Evolutionary conservation across 169 alveolate species (phyloP).

Genomic region (Miamiensis avidus): DNA sequence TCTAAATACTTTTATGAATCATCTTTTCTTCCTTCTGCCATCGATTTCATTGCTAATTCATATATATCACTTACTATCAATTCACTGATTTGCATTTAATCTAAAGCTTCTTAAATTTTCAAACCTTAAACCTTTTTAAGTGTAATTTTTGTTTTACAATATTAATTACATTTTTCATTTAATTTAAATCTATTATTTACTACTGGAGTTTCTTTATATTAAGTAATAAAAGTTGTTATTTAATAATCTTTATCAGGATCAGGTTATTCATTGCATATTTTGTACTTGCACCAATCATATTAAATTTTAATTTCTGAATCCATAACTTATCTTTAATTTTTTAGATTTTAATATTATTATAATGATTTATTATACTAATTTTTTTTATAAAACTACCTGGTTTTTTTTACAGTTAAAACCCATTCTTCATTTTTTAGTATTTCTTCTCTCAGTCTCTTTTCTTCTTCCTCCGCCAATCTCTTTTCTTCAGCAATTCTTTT

Average conservation of each 20-base stretch:
- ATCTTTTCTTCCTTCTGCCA: slow-evolving; percentile 8
- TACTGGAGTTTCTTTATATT: slow-evolving; percentile 22
- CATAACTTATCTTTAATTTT: not conserved
- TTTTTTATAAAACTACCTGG: not conserved
- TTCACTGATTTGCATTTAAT: slow-evolving; percentile 18
- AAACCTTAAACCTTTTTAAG: not conserved
- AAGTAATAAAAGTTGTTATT: slow-evolving; percentile 21
- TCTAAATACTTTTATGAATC: slow-evolving; percentile 2
- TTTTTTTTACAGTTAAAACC: not conserved
- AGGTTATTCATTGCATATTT: not conserved
- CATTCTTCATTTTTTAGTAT: not conserved
- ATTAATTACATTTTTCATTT: not conserved
- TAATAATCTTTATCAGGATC: slow-evolving; percentile 15
- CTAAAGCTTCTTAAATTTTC: slow-evolving; percentile 16
- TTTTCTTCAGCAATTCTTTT: not conserved
- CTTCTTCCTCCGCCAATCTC: not conserved
- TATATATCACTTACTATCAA: not conserved
- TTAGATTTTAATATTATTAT: too few species aligned
- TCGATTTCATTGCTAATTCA: not conserved
- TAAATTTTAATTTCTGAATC: not conserved
- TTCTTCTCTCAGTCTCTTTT: not conserved
- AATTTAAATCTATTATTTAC: not conserved
- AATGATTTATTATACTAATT: too few species aligned
- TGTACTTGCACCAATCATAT: not conserved
- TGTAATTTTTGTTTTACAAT: not conserved